These are phyloP conservation scores for Colletotrichum falcatum DNA, from an alignment of 2,329 filamentous ascomycete species.

Conservation along the genomic window DNA sequence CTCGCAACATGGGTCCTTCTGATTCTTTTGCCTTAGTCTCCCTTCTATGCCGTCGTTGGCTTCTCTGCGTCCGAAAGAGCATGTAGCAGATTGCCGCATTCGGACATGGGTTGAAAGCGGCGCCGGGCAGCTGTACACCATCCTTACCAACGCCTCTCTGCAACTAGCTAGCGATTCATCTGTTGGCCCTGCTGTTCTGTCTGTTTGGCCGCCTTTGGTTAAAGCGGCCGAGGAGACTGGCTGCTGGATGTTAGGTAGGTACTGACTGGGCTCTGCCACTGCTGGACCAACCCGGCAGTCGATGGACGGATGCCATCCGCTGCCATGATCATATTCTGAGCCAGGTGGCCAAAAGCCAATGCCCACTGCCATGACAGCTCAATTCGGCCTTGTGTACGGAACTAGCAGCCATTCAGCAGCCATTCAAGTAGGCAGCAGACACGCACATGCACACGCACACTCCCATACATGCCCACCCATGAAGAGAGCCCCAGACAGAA, in stretches of 20 bases:
- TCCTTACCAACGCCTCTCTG: constrained; percentile 20
- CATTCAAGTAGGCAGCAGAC: not conserved
- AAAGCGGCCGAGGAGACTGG: constrained; percentile 29
- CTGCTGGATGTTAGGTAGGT: not conserved
- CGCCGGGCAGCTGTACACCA: constrained; percentile 29
- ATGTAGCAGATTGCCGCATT: constrained; percentile 43
- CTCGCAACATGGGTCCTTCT: constrained; percentile 19
- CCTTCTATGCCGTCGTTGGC: constrained; percentile 35
- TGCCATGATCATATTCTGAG: constrained; percentile 5
- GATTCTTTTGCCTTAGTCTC: constrained; percentile 34
- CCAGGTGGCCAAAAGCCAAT: constrained; percentile 3
- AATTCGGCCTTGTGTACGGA: constrained; percentile 4
- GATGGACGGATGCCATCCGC: constrained; percentile 3
- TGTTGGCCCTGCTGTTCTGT: constrained; percentile 15
- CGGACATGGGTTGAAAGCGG: constrained; percentile 39
- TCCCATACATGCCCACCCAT: not conserved
- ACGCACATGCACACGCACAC: not conserved
- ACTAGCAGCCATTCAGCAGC: constrained; percentile 4
- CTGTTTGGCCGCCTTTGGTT: constrained; percentile 39
- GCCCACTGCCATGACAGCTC: constrained; percentile 5
- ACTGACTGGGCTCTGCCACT: not conserved
- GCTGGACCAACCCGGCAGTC: not conserved
- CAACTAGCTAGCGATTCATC: not conserved
- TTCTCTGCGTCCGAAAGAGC: constrained; percentile 42
- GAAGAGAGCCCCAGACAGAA: not conserved